Conservation (phyloP, 495 filamentous ascomycete genomes). For the Tuber melanosporum region DNA sequence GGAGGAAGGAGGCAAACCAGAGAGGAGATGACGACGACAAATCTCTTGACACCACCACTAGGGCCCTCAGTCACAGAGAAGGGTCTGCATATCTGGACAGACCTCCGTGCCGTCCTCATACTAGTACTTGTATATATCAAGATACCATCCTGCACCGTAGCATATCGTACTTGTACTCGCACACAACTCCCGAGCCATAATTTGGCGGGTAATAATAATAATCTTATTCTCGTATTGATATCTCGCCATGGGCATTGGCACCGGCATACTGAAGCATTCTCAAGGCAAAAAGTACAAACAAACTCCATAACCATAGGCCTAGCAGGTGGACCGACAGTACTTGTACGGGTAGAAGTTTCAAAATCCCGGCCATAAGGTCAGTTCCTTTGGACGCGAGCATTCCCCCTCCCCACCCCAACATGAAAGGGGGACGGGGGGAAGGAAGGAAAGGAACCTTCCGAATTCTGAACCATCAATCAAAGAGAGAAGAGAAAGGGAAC, state of each 20-base stretch:
- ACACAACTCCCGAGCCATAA: background rate
- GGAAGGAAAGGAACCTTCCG: background rate
- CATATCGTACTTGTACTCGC: background rate
- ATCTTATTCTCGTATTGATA: background rate
- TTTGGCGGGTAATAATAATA: background rate
- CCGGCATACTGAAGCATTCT: background rate
- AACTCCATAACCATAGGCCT: background rate
- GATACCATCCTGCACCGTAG: background rate
- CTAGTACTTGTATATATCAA: background rate
- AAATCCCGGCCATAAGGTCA: background rate
- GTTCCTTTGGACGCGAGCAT: background rate
- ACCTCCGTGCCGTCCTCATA: background rate
- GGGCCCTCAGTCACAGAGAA: background rate
- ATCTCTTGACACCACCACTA: background rate
- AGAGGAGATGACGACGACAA: slow-evolving; percentile 4
- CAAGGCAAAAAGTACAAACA: background rate
- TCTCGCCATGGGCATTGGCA: background rate
- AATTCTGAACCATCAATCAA: background rate
- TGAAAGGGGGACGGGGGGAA: background rate
- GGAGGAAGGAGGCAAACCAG: slow-evolving; percentile 6
- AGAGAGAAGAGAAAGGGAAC: background rate
- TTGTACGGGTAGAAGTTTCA: background rate
- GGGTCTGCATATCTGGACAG: background rate
- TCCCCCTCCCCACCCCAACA: background rate
- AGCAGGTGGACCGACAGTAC: background rate